These are phyloP conservation scores for Echeveria elegans DNA, from an alignment of 164 flowering plant genomes.

Conservation along the genomic window DNA sequence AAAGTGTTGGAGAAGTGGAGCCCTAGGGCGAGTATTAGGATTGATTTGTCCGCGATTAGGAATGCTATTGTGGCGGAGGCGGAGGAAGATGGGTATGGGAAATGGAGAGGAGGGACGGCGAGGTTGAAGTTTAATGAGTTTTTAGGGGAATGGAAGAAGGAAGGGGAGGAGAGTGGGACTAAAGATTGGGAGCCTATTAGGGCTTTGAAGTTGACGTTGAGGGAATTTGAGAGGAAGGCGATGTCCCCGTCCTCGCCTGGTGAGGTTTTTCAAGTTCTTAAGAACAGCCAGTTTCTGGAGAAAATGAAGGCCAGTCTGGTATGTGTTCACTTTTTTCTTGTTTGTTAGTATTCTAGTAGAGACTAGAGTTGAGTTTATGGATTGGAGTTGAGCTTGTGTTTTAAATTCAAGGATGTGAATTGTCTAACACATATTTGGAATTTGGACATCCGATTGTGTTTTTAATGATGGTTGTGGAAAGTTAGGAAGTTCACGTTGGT, in stretches of 20 bases:
- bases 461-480: neutral
- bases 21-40: constrained; percentile 36
- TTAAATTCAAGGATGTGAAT: neutral
- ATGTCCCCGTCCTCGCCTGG: constrained; percentile 24
- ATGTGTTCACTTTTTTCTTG: constrained; percentile 12
- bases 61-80: constrained; percentile 49
- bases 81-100: constrained; percentile 15
- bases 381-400: neutral
- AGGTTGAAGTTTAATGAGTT: constrained; percentile 20
- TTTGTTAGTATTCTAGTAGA: too few relatives aligned
- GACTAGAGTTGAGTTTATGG: neutral
- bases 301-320: constrained; percentile 79
- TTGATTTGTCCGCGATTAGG: constrained; percentile 47
- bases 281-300: constrained; percentile 71
- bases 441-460: neutral
- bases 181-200: constrained; percentile 63
- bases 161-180: constrained; percentile 19
- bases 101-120: constrained; percentile 16
- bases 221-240: constrained; percentile 61
- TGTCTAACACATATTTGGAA: neutral
- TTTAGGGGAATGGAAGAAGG: constrained; percentile 24
- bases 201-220: constrained; percentile 50
- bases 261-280: constrained; percentile 54
- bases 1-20: constrained; percentile 61
- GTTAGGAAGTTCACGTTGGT: neutral